Percentiles rank a stretch among this genome's conserved stretches.
Conservation (phyloP, 495 filamentous ascomycete genomes). For the Lasiosphaeris hirsuta region DNA sequence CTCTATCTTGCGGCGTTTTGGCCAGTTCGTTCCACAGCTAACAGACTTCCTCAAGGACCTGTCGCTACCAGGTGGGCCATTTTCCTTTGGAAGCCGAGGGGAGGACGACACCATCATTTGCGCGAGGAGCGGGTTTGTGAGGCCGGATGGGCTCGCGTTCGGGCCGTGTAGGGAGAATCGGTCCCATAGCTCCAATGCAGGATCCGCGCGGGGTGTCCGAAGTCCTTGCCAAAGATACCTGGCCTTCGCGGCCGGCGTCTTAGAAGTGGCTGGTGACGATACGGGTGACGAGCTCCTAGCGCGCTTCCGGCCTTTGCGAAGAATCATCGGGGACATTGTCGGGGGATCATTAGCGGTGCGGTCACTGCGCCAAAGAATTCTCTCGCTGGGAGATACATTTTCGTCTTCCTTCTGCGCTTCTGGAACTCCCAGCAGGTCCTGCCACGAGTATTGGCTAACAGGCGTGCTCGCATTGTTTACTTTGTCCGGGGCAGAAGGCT, state of each 20-base stretch:
- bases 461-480: conserved; percentile 67
- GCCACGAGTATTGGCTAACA: conserved; percentile 66
- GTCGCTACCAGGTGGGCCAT: conserved; percentile 43
- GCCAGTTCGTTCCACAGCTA: conserved; percentile 71
- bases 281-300: conserved; percentile 76
- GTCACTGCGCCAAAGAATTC: conserved; percentile 39
- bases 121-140: conserved; percentile 50
- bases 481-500: conserved; percentile 14
- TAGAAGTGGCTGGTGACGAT: conserved; percentile 56
- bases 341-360: conserved; percentile 32
- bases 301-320: conserved; percentile 61
- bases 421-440: conserved; percentile 73
- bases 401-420: conserved; percentile 44
- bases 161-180: conserved; percentile 55
- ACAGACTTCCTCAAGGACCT: conserved; percentile 60
- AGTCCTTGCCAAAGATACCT: conserved; percentile 54
- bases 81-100: conserved; percentile 55
- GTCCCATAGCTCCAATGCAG: conserved; percentile 83
- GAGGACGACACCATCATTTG: conserved; percentile 68
- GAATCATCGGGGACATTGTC: conserved; percentile 45
- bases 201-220: conserved; percentile 76
- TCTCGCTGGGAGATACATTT: conserved; percentile 46
- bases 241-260: conserved; percentile 38
- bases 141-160: conserved; percentile 32
- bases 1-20: conserved; percentile 54